Base-by-base conservation (phyloP, 2,329 filamentous ascomycete species). In the Fusarium caatingaense region DNA sequence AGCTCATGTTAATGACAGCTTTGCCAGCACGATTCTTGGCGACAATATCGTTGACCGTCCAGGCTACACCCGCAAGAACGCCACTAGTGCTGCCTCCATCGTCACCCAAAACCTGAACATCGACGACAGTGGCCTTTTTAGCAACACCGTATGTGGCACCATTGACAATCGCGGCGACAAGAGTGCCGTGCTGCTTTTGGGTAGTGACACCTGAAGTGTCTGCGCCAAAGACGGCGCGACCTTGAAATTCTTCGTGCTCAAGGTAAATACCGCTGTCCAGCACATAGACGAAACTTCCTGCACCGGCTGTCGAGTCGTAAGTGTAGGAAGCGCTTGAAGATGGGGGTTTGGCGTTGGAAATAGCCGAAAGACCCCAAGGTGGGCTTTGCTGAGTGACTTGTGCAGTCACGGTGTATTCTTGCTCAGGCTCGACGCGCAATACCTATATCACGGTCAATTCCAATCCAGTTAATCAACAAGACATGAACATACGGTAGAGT, bases 1-100 rank as follows among this genome's bases (percentile, higher is more conserved):
- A 76, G 11, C 82, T 84, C 79, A 86, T 81, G 70, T 79, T 83
- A 27, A 83, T 77, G 20, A 85, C 81, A 3, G 83, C 75, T 6
- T 78, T 76, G 2, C 58, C 65, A 11, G 66, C 66, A 4, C 74
- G 72, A 3, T 73, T 73, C 27, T 75, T 75, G 15, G 72, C 34
- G 6, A 72, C 50, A 12, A 79, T 72, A 32, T 81, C 78, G 12
- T 73, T 70, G 8, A 78, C 75, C 6, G 76, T 76, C 79, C 79
- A 81, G 56, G 68, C 66, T 3, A 78, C 64, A 2, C 77, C 78
- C 4, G 69, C 68, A 3, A 82, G 40, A 32, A 80, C 46, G 13
- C 68, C 60, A 1, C 68, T 55, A 0, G 28, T n/a, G 0, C 23
- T 21, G 1, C 66, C 66, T 1, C 0, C 0, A 0, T 23, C 15